phyloP scores from a whole-genome alignment of 1,284 basidiomycete genomes.

The Crucibulum parvulum region DNA sequence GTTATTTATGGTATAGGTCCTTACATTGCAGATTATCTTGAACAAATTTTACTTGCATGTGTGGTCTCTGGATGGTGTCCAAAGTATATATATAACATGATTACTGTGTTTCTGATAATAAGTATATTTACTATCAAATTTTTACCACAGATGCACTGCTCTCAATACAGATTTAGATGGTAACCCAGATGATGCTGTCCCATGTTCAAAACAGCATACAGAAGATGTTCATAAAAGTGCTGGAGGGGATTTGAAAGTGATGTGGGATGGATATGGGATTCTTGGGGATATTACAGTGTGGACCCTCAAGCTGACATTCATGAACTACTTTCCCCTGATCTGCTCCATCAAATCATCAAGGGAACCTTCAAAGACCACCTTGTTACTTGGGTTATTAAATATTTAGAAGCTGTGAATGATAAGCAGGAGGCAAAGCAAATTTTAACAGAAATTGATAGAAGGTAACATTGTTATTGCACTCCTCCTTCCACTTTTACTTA shows the following conservation, averaged over 20 bases:
- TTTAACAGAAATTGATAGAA: constrained; percentile 37
- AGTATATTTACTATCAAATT: not conserved
- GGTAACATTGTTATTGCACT: constrained; percentile 18
- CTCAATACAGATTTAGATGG: constrained; percentile 5
- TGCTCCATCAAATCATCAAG: constrained; percentile 49
- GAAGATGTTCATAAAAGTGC: constrained; percentile 2
- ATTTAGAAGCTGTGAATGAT: constrained; percentile 22
- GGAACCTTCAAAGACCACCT: constrained; percentile 48
- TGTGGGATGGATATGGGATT: constrained; percentile 11
- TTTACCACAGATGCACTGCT: constrained; percentile 12
- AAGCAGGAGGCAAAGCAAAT: constrained; percentile 18
- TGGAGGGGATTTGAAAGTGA: not conserved
- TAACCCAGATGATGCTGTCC: not conserved
- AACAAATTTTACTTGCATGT: constrained; percentile 28
- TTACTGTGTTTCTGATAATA: not conserved
- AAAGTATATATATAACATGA: constrained; percentile 16
- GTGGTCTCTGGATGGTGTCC: constrained; percentile 38
- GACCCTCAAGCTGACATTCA: constrained; percentile 38
- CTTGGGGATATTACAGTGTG: constrained; percentile 12
- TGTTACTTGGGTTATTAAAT: constrained; percentile 39
- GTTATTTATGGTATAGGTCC: constrained; percentile 35
- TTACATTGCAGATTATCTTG: constrained; percentile 41
- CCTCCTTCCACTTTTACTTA: not conserved
- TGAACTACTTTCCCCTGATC: constrained; percentile 38
- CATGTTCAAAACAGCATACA: constrained; percentile 7